Evolutionary conservation across 129 eudicot genomes (phyloP), one percentile per base, ranked within the genome.

Genomic region (Kitagawia praeruptora): DNA sequence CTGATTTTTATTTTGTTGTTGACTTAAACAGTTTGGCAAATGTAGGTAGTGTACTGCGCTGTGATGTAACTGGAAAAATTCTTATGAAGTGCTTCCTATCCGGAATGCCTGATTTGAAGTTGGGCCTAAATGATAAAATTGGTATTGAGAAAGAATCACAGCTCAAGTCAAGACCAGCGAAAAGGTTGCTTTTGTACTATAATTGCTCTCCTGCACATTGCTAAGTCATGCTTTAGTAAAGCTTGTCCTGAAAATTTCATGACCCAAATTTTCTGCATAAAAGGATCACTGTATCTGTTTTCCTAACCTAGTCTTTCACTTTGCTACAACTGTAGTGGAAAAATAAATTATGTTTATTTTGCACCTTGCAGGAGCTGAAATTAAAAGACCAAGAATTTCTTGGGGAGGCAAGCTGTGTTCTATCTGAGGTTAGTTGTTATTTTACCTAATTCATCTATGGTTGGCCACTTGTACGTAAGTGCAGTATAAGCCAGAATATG

Each of bases 11-110:
- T n/a, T n/a, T n/a, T n/a, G n/a, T n/a, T n/a, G n/a, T n/a, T n/a
- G n/a, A n/a, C n/a, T n/a, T n/a, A n/a, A n/a, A n/a, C n/a, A n/a
- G n/a, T n/a, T n/a, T n/a, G n/a, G n/a, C n/a, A n/a, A n/a, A n/a
- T n/a, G n/a, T n/a, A n/a, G n/a, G n/a, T n/a, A n/a, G n/a, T n/a
- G n/a, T n/a, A n/a, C n/a, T n/a, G n/a, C n/a, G n/a, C n/a, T n/a
- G n/a, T n/a, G n/a, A n/a, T n/a, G n/a, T n/a, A n/a, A n/a, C n/a
- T n/a, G n/a, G n/a, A n/a, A n/a, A n/a, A n/a, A n/a, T 94, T 88
- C 97, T 94, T 45, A 94, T 94, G 98, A 94, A 94, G 83, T 94
- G 98, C 84, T 94, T 94, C 81, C 98, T 94, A 74, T 88, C 97
- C 79, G 98, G 98, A 84, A 94, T 94, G 98, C 98, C 98, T 80